phyloP scores from a whole-genome alignment of 2,329 filamentous ascomycete species.

The Sphaceloma murrayae region DNA sequence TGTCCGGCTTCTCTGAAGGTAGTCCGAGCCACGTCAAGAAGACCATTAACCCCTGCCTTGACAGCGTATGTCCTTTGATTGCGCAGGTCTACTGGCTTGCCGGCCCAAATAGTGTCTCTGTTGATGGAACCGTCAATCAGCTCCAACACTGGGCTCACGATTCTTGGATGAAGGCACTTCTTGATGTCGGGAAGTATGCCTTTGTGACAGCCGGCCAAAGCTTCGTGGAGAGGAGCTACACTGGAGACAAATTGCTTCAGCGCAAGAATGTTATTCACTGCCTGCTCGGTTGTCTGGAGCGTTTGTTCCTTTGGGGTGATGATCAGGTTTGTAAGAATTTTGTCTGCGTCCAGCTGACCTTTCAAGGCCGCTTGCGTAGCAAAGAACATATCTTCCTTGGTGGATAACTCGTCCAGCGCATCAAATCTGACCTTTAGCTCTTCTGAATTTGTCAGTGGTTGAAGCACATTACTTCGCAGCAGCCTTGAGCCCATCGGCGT shows the following conservation, averaged over 20 bases:
- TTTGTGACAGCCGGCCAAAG: constrained; percentile 54
- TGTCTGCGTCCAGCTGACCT: constrained; percentile 68
- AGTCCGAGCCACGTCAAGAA: constrained; percentile 79
- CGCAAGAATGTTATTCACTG: constrained; percentile 78
- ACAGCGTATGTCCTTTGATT: constrained; percentile 89
- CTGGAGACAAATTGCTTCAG: constrained; percentile 70
- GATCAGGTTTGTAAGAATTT: constrained; percentile 71
- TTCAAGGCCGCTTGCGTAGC: constrained; percentile 68
- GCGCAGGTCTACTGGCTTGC: constrained; percentile 69
- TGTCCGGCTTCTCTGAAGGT: constrained; percentile 82
- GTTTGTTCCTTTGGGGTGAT: constrained; percentile 59
- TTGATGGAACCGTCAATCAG: constrained; percentile 66
- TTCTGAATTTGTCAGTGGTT: constrained; percentile 65
- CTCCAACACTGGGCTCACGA: constrained; percentile 50
- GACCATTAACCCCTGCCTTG: constrained; percentile 66
- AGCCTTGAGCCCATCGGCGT: constrained; percentile 85
- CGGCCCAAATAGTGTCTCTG: constrained; percentile 68
- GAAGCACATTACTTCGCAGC: constrained; percentile 74
- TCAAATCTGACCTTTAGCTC: constrained; percentile 67
- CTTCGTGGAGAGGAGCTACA: constrained; percentile 57
- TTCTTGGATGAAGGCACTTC: constrained; percentile 52
- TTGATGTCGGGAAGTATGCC: constrained; percentile 59
- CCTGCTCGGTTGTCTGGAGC: constrained; percentile 63
- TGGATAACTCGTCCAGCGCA: constrained; percentile 71
- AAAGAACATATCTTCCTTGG: constrained; percentile 76